Evolutionary conservation across 2,329 filamentous ascomycete genomes (phyloP).

Genomic region (Fusarium burgessii): DNA sequence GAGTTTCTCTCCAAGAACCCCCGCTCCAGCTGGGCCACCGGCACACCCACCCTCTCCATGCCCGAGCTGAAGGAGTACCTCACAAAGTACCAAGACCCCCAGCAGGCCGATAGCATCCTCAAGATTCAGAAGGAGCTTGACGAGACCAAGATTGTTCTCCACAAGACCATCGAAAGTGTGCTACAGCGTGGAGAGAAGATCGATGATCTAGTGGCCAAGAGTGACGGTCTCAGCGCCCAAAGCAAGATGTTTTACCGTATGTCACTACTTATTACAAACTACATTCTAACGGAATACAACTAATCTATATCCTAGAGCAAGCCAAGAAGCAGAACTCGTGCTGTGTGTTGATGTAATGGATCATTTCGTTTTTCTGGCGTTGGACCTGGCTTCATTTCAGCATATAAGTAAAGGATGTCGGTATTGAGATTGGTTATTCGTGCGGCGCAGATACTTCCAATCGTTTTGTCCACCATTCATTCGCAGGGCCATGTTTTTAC

Average conservation of each 20-base stretch:
- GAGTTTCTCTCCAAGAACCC: slow-evolving; percentile 86
- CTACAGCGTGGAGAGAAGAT: slow-evolving; percentile 96
- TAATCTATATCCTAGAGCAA: slow-evolving; percentile 58
- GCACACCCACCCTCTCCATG: slow-evolving; percentile 68
- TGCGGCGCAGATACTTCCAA: slow-evolving; percentile 45
- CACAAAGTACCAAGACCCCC: slow-evolving; percentile 82
- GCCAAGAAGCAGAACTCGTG: slow-evolving; percentile 86
- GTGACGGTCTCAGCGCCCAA: slow-evolving; percentile 87
- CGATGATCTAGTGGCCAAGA: slow-evolving; percentile 92
- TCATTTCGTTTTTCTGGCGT: slow-evolving; percentile 49
- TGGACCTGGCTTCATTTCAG: slow-evolving; percentile 49
- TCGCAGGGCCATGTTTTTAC: slow-evolving; percentile 37
- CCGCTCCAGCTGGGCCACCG: slow-evolving; percentile 72
- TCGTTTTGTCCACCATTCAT: slow-evolving; percentile 45
- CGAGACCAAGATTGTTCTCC: slow-evolving; percentile 95
- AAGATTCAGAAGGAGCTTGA: slow-evolving; percentile 97
- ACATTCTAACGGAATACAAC: neutral
- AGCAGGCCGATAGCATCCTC: slow-evolving; percentile 90
- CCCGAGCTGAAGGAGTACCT: slow-evolving; percentile 84
- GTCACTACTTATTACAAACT: slow-evolving; percentile 43
- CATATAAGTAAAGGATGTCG: slow-evolving; percentile 45
- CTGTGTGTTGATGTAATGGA: slow-evolving; percentile 74
- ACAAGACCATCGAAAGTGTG: slow-evolving; percentile 93
- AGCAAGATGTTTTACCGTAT: slow-evolving; percentile 98
- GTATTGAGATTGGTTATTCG: slow-evolving; percentile 51